Evolutionary conservation across 305 asterid genomes (phyloP).

Genomic region (Petunia hybrid): DNA sequence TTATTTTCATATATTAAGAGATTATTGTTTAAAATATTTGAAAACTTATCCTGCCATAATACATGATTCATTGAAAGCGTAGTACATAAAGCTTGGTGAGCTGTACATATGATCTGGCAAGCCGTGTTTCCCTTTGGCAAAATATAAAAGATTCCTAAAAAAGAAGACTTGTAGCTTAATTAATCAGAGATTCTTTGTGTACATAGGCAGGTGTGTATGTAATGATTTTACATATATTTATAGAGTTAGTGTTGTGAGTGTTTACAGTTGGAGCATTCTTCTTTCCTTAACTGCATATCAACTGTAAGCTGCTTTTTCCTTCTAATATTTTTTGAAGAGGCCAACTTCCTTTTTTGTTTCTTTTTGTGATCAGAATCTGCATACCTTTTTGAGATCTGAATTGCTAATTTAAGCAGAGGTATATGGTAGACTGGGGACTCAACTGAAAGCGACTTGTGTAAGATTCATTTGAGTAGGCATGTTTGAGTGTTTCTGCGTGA

Average conservation of each 20-base stretch:
- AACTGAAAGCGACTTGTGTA: background rate
- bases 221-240: background rate
- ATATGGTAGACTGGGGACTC: background rate
- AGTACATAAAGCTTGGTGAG: background rate
- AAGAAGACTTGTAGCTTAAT: conserved; percentile 2
- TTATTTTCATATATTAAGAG: background rate
- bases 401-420: too few species aligned
- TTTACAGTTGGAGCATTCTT: conserved; percentile 13
- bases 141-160: background rate
- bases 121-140: background rate
- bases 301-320: background rate
- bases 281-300: background rate
- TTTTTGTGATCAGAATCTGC: too few species aligned
- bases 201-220: background rate
- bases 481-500: too few species aligned
- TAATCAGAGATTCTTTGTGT: conserved; percentile 21
- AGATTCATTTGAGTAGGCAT: background rate
- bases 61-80: background rate
- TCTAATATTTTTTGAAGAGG: background rate
- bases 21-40: background rate
- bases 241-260: background rate
- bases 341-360: background rate
- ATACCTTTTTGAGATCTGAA: background rate
- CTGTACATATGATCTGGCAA: background rate
- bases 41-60: background rate